Percentiles rank a stretch among this genome's conserved stretches.
phyloP scores from a whole-genome alignment of 2,329 filamentous ascomycete species.

The Lecanoromycetidae sp. region DNA sequence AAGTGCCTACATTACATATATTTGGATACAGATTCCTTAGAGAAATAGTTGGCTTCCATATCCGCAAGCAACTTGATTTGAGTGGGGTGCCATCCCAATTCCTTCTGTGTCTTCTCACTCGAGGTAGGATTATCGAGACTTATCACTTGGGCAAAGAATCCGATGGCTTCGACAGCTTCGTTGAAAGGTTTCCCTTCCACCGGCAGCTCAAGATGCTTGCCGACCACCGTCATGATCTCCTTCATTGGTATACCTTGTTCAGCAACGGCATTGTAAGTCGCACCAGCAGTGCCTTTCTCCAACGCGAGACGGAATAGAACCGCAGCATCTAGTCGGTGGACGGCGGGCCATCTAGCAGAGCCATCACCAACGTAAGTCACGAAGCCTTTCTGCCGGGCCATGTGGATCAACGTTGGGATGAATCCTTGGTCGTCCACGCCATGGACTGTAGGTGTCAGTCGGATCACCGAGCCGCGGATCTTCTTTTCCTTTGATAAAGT shows the following conservation, averaged over 20 bases:
- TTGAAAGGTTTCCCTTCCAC: constrained; percentile 22
- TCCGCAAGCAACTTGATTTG: constrained; percentile 23
- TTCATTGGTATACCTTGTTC: constrained; percentile 28
- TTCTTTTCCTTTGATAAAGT: constrained; percentile 18
- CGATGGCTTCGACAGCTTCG: constrained; percentile 24
- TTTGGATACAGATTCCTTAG: too few species aligned
- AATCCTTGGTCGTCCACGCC: constrained; percentile 28
- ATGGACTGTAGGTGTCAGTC: constrained; percentile 31
- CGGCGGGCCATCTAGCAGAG: constrained; percentile 27
- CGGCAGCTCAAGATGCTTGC: constrained; percentile 26
- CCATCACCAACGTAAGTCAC: constrained; percentile 25
- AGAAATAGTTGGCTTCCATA: constrained; percentile 23
- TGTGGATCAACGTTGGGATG: constrained; percentile 20
- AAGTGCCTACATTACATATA: too few species aligned
- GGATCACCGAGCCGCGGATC: constrained; percentile 26
- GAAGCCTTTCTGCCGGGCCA: constrained; percentile 24
- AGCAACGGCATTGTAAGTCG: constrained; percentile 28
- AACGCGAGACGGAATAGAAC: constrained; percentile 27
- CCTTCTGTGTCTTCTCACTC: constrained; percentile 27
- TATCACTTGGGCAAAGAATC: constrained; percentile 22
- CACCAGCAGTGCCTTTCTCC: constrained; percentile 29
- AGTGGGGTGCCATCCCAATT: constrained; percentile 28
- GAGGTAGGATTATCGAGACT: constrained; percentile 25
- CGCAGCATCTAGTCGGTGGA: constrained; percentile 31
- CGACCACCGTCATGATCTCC: constrained; percentile 28